These are phyloP conservation scores for Chaetomium sp. DNA, from an alignment of 2,329 filamentous ascomycete species.

Conservation along the genomic window DNA sequence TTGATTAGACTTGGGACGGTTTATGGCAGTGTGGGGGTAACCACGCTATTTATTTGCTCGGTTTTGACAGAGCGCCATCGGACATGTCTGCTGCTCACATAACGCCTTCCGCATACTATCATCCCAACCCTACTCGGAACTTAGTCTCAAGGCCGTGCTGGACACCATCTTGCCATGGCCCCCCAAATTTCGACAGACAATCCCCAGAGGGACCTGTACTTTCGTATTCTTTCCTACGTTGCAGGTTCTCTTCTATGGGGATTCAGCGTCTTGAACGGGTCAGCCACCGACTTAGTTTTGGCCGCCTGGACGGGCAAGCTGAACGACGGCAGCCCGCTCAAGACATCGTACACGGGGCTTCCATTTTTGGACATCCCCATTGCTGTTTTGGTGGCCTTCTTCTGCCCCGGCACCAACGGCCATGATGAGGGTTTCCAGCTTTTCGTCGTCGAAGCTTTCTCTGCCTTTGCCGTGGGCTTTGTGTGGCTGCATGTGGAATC, in stretches of 20 bases:
- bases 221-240: not conserved
- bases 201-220: not conserved
- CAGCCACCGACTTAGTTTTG: not conserved
- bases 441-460: not conserved
- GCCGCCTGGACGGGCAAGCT: not conserved
- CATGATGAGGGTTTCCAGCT: not conserved
- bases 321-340: not conserved
- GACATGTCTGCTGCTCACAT: not conserved
- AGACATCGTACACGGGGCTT: not conserved
- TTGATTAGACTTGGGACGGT: not conserved
- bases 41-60: not conserved
- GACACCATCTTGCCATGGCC: not conserved
- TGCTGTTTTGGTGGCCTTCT: not conserved
- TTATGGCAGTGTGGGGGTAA: not conserved
- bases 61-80: not conserved
- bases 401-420: not conserved
- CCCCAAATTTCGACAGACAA: not conserved
- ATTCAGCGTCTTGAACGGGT: not conserved
- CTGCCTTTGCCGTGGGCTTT: not conserved
- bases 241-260: not conserved
- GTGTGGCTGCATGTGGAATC: not conserved
- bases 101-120: not conserved
- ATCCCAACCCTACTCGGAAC: not conserved
- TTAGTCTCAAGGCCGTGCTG: not conserved
- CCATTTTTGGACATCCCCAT: not conserved